Base-by-base conservation (phyloP, 495 filamentous ascomycete species). In the Penicillium herquei region DNA sequence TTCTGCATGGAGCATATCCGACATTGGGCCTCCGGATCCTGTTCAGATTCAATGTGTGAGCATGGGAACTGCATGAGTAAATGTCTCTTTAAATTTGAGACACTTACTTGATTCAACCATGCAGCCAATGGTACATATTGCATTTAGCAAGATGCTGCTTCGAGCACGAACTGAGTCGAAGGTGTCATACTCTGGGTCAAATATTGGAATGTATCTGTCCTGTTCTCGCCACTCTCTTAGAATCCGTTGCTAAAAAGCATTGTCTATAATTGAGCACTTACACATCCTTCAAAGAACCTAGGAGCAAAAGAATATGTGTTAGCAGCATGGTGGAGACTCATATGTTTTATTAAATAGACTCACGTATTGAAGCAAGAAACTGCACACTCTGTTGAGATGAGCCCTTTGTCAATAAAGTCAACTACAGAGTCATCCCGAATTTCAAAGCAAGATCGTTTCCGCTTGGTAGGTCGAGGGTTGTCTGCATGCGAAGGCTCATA, bases 111-210 rank as follows among this genome's bases (percentile, higher is more conserved):
- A 65, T 45, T 74, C 68, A 7, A 74, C 68, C 47, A 75, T 74
- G 56, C 72, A 75, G 7, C 79, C 79, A 41, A 78, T 72, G 5
- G 76, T 75, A 49, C 75, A 75, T 6, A 82, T 80, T 3, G 74
- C 71, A 59, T 81, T 76, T 26, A 79, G 65, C 0, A 79, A 59
- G 43, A 78, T 77, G 18, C 71, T 70, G 31, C 75, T 77, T 16
- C 76, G 61, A 33, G 52, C 54, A 14, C 75, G 64, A 12, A 79
- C 67, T 0, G 70, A 73, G 1, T 71, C 58, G 37, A 78, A 78
- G 0, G 67, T 78, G 51, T 79, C 75, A 39, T 69, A 60, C 31
- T 57, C 54, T 10, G 71, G 70, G 47, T 79, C 74, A 46, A 79
- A 78, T 0, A 78, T 66, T 3, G 76, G 76, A 16, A 78, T 75